Base-by-base conservation (phyloP, 495 filamentous ascomycete species). In the Melanomma pulvis-pyrius region DNA sequence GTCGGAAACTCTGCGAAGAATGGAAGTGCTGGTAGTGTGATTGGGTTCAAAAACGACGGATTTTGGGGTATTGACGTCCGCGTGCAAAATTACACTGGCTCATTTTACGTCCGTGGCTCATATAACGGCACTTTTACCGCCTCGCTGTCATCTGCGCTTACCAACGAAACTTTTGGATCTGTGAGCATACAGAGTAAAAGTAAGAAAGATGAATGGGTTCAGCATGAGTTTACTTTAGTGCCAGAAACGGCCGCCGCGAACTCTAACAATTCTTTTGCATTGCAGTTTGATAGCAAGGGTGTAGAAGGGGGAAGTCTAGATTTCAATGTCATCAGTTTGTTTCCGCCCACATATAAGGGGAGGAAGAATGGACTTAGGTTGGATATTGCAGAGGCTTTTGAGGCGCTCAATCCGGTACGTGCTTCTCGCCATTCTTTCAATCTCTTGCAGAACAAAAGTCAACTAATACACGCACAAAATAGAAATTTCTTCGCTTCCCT, bases 301-400 rank as follows among this genome's bases (percentile, higher is more conserved):
- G 76, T 77, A 11, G 70, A 72, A 21, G 78, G 77, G 0, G 75
- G 74, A 6, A 79, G 78, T 4, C 80, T 90, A 53, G 85, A 87
- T 61, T 87, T 91, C 68, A 83, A 86, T 53, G 73, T 89, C 30
- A 83, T 90, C 63, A 83, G 83, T 44, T 64, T 91, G 28, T 91
- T 90, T 72, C 87, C 87, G 2, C 86, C 86, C 6, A 90, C 87
- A 7, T 90, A 81, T 64, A 87, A 87, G 51, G 77, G 78, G 29
- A 76, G 87, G 29, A 69, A 78, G 13, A 90, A 91, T 69, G 88
- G 88, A 0, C 68, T 90, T 67, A 76, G 87, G 13, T 74, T 79
- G 3, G 87, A 90, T 69, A 72, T 90, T 17, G 83, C 82, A 6
- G 79, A 84, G 46, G 77, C 82, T 21, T 73, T 90, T 4, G 79